Evolutionary conservation across 208 protist genomes (phyloP).

Genomic region (Leptomonas seymouri): DNA sequence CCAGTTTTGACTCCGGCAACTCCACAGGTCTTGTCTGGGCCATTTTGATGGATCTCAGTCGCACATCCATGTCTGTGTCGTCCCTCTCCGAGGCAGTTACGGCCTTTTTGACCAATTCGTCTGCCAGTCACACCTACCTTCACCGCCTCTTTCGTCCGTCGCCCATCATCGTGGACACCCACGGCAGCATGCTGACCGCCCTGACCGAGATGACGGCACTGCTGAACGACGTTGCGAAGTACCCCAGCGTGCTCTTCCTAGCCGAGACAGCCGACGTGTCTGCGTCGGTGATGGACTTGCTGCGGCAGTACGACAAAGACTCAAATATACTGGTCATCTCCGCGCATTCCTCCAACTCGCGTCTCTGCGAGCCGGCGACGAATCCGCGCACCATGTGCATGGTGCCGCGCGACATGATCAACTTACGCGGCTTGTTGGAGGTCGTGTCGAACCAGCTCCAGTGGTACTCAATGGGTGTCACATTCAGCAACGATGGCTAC

Average conservation of each 20-base stretch:
- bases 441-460: constrained; percentile 55
- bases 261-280: constrained; percentile 72
- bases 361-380: constrained; percentile 58
- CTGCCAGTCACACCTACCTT: constrained; percentile 12
- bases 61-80: constrained; percentile 39
- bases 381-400: constrained; percentile 78
- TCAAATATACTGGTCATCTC: constrained; percentile 64
- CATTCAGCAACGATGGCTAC: constrained; percentile 70
- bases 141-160: constrained; percentile 31
- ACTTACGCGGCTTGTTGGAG: constrained; percentile 72
- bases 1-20: neutral
- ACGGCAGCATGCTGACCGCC: constrained; percentile 64
- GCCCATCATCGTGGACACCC: constrained; percentile 58
- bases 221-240: constrained; percentile 27
- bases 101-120: constrained; percentile 32
- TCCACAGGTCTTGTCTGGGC: constrained; percentile 39
- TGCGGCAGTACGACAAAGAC: constrained; percentile 47
- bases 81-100: constrained; percentile 37
- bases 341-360: constrained; percentile 57
- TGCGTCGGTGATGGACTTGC: constrained; percentile 56
- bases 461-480: constrained; percentile 75
- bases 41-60: constrained; percentile 59
- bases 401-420: constrained; percentile 74
- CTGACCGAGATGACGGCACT: constrained; percentile 50
- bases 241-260: constrained; percentile 73